Conservation (phyloP, 495 filamentous ascomycete species). For the Aspergillus affinis region DNA sequence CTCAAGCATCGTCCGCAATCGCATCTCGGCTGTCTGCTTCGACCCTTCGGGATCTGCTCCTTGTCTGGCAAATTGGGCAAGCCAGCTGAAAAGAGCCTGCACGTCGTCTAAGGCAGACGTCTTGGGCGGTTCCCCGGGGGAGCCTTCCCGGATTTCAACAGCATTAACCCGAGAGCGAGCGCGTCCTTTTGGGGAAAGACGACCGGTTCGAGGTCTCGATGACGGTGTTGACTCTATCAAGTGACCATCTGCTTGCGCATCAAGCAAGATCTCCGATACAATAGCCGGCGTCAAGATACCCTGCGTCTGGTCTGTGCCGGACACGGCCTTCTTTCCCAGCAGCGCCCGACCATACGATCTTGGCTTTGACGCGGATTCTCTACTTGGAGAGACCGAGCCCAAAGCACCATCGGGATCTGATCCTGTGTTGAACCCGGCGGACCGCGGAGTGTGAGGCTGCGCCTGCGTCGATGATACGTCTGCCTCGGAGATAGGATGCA, state of each 20-base stretch:
- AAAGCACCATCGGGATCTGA: slow-evolving; percentile 5
- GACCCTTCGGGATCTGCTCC: slow-evolving; percentile 18
- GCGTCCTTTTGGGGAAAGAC: too few species aligned
- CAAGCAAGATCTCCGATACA: slow-evolving; percentile 41
- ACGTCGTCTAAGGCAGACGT: slow-evolving; percentile 24
- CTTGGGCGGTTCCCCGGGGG: background rate
- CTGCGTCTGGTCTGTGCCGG: slow-evolving; percentile 12
- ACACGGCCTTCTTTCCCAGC: slow-evolving; percentile 21
- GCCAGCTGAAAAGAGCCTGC: slow-evolving; percentile 40
- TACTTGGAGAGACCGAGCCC: slow-evolving; percentile 17
- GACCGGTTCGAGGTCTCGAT: too few species aligned
- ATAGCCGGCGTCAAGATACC: slow-evolving; percentile 38
- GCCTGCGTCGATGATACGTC: slow-evolving; percentile 13
- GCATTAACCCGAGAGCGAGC: too few species aligned
- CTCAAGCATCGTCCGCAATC: slow-evolving; percentile 40
- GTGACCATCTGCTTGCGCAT: slow-evolving; percentile 33
- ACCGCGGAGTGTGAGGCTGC: slow-evolving; percentile 14
- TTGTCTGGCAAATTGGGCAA: slow-evolving; percentile 27
- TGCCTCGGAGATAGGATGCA: slow-evolving; percentile 15
- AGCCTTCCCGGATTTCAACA: background rate
- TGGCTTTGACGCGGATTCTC: slow-evolving; percentile 35
- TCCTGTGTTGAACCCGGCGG: slow-evolving; percentile 12
- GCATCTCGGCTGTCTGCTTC: slow-evolving; percentile 38
- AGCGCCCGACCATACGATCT: slow-evolving; percentile 32
- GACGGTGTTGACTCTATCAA: background rate